Evolutionary conservation across 768 basidiomycete genomes (phyloP), one percentile per base, ranked within the genome.

Genomic region (Tricholomella constricta): DNA sequence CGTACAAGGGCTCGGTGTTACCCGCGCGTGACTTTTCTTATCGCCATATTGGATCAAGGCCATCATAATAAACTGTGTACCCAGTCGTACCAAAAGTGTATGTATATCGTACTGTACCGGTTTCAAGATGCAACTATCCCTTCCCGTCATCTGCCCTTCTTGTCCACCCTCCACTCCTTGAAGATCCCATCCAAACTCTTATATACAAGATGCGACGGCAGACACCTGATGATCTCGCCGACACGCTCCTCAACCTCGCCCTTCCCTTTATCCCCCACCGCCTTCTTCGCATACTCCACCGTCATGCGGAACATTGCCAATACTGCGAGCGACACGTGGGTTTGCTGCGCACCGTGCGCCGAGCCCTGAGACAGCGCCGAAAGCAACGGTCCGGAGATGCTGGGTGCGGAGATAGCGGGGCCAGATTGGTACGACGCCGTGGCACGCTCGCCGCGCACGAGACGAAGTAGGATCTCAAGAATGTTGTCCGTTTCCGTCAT

Each of bases 181-280:
- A 94, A 98, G 62, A 98, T 90, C 26, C 91, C 90, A 71, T 99
- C 97, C 67, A 98, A 69, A 64, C 90, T 91, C 72, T 91, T 91
- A 73, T 91, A 90, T 55, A 95, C 80, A 59, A 96, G 74, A 66
- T 92, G 88, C 26, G 86, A 85, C 27, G 97, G 96, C 57, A 99
- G 66, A 65, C 85, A 88, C 63, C 92, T 79, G 55, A 99, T 88
- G 59, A 99, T 91, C 72, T 98, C 94, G 15, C 90, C 88, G 29
- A 93, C 78, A 53, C 82, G 80, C 59, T 83, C 83, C 67, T 93
- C 88, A 1, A 86, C 85, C 67, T 91, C 88, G 6, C 55, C 65
- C 68, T 85, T 87, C 12, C 86, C 88, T 68, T 84, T 79, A 58
- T 82, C 85, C 45, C 78, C 88, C 20, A 65, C 69, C 29, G 86